Percentiles rank a stretch among this genome's conserved stretches.
phyloP scores from a whole-genome alignment of 1,284 basidiomycete genomes.

The Hymenochaete sp. region DNA sequence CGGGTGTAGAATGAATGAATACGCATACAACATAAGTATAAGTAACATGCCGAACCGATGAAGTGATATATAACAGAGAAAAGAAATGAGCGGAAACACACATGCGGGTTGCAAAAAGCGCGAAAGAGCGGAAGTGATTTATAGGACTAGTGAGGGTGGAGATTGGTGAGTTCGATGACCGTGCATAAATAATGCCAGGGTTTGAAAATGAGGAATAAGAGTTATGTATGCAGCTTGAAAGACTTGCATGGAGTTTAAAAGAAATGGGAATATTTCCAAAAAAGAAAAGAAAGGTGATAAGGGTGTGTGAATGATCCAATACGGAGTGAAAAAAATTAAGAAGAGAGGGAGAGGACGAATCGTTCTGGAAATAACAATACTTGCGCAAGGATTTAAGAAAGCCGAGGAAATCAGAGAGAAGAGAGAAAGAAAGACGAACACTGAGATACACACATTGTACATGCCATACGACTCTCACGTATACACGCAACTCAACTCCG shows the following conservation, averaged over 20 bases:
- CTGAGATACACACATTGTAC: not conserved
- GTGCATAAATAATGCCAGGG: not conserved
- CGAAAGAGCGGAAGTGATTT: no score
- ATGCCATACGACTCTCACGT: not conserved
- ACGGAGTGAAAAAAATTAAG: not conserved
- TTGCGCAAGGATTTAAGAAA: not conserved
- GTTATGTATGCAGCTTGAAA: not conserved
- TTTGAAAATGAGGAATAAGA: not conserved
- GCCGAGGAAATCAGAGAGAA: not conserved
- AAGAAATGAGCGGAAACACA: no score
- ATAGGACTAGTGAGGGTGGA: no score
- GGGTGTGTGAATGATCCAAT: not conserved
- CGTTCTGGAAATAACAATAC: no score
- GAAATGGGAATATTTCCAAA: not conserved
- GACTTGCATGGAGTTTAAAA: not conserved
- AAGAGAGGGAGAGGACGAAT: not conserved
- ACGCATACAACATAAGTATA: no score
- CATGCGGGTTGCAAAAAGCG: no score
- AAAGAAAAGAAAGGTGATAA: not conserved
- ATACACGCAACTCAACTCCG: not conserved
- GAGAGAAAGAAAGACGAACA: not conserved
- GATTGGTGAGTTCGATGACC: no score
- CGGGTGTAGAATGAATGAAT: no score
- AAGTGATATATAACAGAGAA: no score
- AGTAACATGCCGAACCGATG: no score